These are phyloP conservation scores for Phylloporus sp. DNA, from an alignment of 768 basidiomycete species.

Conservation along the genomic window DNA sequence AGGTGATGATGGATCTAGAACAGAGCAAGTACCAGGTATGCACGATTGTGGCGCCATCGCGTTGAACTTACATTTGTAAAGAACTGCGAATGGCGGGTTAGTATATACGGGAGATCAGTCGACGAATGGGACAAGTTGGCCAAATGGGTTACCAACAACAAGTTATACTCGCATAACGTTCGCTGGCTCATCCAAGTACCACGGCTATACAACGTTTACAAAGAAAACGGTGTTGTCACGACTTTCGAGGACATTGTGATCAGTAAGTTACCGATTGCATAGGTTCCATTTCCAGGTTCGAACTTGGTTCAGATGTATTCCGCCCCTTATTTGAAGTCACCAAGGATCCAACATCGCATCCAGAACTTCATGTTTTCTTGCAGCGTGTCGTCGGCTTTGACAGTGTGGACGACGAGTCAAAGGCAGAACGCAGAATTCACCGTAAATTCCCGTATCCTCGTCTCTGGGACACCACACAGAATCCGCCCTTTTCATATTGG, in stretches of 20 bases:
- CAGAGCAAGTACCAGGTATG: conserved; percentile 96
- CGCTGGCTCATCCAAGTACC: conserved; percentile 97
- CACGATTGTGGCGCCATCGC: neutral
- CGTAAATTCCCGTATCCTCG: conserved; percentile 91
- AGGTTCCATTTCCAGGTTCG: neutral
- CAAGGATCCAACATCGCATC: conserved; percentile 81
- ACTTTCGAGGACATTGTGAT: conserved; percentile 89
- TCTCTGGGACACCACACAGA: conserved; percentile 84
- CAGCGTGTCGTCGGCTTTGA: conserved; percentile 96
- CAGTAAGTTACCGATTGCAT: conserved; percentile 51
- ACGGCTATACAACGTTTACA: conserved; percentile 92
- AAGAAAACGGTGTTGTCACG: conserved; percentile 72
- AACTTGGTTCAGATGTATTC: conserved; percentile 68
- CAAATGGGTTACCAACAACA: conserved; percentile 92
- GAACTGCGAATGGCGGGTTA: conserved; percentile 97
- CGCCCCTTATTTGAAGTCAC: conserved; percentile 94
- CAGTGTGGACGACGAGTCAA: conserved; percentile 98
- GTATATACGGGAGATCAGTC: conserved; percentile 80
- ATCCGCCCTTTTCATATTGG: conserved; percentile 97
- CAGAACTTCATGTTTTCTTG: conserved; percentile 91
- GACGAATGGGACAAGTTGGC: conserved; percentile 98
- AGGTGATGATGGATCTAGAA: conserved; percentile 96
- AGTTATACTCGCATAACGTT: conserved; percentile 93
- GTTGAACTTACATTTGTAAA: conserved; percentile 24
- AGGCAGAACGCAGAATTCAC: conserved; percentile 84